These are phyloP conservation scores for Penicillium lagena DNA, from an alignment of 495 filamentous ascomycete genomes.

Conservation along the genomic window DNA sequence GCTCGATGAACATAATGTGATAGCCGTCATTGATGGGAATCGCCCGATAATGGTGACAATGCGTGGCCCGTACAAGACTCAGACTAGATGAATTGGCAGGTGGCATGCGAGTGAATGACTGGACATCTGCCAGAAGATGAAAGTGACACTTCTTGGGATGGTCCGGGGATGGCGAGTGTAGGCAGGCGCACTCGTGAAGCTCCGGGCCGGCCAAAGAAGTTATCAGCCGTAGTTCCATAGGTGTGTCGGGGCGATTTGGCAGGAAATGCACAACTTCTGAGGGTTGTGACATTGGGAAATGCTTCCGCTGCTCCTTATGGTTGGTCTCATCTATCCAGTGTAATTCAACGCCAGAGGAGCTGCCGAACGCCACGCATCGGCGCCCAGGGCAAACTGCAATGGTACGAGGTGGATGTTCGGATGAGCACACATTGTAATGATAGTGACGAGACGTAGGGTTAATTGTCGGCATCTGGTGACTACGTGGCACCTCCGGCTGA, in stretches of 20 bases:
- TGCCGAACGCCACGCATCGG: conserved; percentile 67
- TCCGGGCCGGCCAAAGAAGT: conserved; percentile 53
- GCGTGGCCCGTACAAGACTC: conserved; percentile 31
- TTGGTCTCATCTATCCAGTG: conserved; percentile 65
- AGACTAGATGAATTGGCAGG: conserved; percentile 17
- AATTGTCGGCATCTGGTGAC: conserved; percentile 14
- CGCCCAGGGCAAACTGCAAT: conserved; percentile 65
- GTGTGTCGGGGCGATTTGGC: conserved; percentile 41
- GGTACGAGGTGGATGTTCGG: conserved; percentile 59
- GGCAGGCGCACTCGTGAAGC: conserved; percentile 26
- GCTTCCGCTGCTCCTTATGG: conserved; percentile 48
- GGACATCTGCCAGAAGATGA: conserved; percentile 21
- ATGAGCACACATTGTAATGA: conserved; percentile 55
- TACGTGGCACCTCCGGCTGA: too few species aligned
- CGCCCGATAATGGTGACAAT: conserved; percentile 61
- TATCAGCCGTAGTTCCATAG: conserved; percentile 54
- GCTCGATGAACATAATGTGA: conserved; percentile 66
- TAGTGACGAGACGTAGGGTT: conserved; percentile 23
- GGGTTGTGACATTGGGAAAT: conserved; percentile 63
- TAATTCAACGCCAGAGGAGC: conserved; percentile 59
- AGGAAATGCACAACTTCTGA: conserved; percentile 65
- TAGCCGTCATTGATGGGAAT: conserved; percentile 64
- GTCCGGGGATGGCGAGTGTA: conserved; percentile 19
- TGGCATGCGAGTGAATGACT: conserved; percentile 20
- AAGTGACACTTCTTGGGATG: conserved; percentile 22